Conservation (phyloP, 1,139 yeast species). For the Saccharomycopsis hybrid region DNA sequence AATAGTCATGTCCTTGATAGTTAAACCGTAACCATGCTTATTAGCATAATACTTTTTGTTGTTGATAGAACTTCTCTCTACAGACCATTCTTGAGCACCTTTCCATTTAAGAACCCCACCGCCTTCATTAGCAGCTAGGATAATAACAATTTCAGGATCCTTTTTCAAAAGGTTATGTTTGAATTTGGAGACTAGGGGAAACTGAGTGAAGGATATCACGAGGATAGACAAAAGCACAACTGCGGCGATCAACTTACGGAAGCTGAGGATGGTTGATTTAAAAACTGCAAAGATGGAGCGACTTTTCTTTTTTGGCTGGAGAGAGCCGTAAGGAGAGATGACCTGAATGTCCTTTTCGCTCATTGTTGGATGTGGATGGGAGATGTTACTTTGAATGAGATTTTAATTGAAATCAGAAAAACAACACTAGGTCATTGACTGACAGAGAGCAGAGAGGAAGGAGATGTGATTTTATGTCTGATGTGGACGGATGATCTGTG, state of each 20-base stretch:
- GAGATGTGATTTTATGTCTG: no score
- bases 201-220: background rate
- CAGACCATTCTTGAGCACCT: conserved; percentile 97
- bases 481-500: no score
- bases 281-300: background rate
- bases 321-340: conserved; percentile 17
- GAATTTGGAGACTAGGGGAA: conserved; percentile 3
- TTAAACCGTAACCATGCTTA: conserved; percentile 81
- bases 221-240: conserved; percentile 1
- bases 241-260: background rate
- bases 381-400: no score
- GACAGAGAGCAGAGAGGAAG: no score
- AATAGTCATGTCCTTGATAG: conserved; percentile 83
- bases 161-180: conserved; percentile 18
- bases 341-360: conserved; percentile 19
- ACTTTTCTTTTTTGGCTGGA: conserved; percentile 17
- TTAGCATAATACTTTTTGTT: conserved; percentile 86
- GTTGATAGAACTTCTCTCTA: conserved; percentile 83
- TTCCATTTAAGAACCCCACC: conserved; percentile 98
- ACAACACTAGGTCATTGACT: no score
- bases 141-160: conserved; percentile 65
- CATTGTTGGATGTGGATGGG: no score
- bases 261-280: background rate
- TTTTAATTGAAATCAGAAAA: no score
- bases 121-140: conserved; percentile 93